A percentile compares a stretch with the other conserved stretches of the same genome.
These are phyloP conservation scores for Aspergillus pseudoglaucus DNA, from an alignment of 2,329 filamentous ascomycete species.

Conservation along the genomic window DNA sequence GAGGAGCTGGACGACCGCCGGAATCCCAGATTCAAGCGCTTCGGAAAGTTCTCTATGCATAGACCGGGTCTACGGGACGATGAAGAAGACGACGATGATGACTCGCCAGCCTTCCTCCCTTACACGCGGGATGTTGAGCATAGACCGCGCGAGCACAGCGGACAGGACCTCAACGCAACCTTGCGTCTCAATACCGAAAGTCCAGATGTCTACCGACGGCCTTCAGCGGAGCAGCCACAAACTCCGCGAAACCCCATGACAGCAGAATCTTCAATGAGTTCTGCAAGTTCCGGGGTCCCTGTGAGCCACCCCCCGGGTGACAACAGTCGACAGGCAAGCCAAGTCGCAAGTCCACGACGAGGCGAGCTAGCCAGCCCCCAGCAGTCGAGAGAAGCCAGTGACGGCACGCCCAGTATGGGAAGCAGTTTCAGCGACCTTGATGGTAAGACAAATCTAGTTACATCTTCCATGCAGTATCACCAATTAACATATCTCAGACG, in stretches of 20 bases:
- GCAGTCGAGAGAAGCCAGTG: constrained; percentile 42
- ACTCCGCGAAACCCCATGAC: constrained; percentile 13
- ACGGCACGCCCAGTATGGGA: constrained; percentile 56
- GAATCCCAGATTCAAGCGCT: constrained; percentile 28
- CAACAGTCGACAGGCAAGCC: constrained; percentile 10
- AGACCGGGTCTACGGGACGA: constrained; percentile 27
- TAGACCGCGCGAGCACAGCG: constrained; percentile 14
- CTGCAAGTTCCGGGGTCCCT: constrained; percentile 32
- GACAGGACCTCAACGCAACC: constrained; percentile 36
- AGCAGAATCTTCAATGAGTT: constrained; percentile 29
- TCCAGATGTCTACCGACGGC: constrained; percentile 20
- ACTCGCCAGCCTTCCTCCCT: constrained; percentile 42
- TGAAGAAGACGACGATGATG: constrained; percentile 41
- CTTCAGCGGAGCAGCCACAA: constrained; percentile 18
- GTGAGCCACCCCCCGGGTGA: constrained; percentile 17
- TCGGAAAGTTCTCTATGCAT: constrained; percentile 35
- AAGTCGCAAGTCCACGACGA: constrained; percentile 37
- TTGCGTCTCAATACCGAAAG: constrained; percentile 31
- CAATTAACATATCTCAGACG: constrained; percentile 36
- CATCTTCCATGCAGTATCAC: too few species aligned
- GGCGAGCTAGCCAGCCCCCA: constrained; percentile 46
- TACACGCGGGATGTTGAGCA: constrained; percentile 21
- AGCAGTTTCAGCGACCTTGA: constrained; percentile 62
- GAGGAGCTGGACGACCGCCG: constrained; percentile 15
- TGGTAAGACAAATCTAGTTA: constrained; percentile 32